Evolutionary conservation across 768 basidiomycete genomes (phyloP), one percentile per base, ranked within the genome.

Genomic region (Leccinum incarnatum): DNA sequence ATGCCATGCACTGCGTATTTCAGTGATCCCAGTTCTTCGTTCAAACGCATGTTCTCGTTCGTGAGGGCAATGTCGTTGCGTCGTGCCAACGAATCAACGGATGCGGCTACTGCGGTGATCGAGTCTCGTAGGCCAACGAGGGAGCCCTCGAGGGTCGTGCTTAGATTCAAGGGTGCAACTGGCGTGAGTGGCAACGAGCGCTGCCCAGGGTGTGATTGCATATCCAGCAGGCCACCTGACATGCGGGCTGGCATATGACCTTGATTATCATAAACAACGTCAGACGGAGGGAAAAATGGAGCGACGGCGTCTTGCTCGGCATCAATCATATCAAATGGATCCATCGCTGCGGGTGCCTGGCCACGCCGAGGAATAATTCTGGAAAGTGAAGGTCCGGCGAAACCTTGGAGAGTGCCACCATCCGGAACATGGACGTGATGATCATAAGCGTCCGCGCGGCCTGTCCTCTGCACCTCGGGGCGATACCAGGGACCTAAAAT

Each of bases 11-110:
- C 77, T 53, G 79, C 83, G 23, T 81, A 87, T 53, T 87, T 80
- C 51, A 93, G 66, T 21, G 85, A 83, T 64, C 84, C 82, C 32
- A 90, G 78, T 68, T 93, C 91, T 63, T 93, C 91, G 47, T 83
- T 85, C 59, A 87, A 73, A 60, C 89, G 77, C 67, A 89, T 77
- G 49, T 82, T 82, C 71, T 93, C 91, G 62, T 89, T 88, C 21
- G 83, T 79, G 53, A 88, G 72, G 42, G 84, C 82, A 63, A 91
- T 83, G 50, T 89, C 87, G 53, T 79, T 83, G 23, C 85, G 76
- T 50, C 87, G 77, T 17, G 80, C 83, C 10, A 88, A 73, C 1
- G 81, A 86, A 56, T 87, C 86, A 42, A 88, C 75, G 1, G 84
- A 78, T 6, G 78, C 72, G n/a, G 82, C 79, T n/a, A 89, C 74